Evolutionary conservation across 2,329 filamentous ascomycete species (phyloP).

Genomic region (Colletotrichum euphorbiae): DNA sequence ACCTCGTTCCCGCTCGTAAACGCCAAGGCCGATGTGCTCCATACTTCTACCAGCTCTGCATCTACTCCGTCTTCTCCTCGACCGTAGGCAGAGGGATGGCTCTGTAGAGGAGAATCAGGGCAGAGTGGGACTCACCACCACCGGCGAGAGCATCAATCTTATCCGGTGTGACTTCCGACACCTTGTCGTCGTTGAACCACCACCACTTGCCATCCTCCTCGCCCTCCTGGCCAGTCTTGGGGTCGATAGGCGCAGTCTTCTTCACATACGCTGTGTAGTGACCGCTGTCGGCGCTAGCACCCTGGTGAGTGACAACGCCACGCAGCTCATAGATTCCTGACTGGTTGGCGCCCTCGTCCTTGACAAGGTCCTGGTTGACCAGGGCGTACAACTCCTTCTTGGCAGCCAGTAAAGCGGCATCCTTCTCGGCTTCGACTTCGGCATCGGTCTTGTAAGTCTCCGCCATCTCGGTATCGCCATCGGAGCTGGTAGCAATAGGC

Average conservation of each 20-base stretch:
- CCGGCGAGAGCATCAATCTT: slow-evolving; percentile 92
- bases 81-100: slow-evolving; percentile 76
- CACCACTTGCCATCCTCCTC: slow-evolving; percentile 97
- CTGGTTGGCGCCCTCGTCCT: slow-evolving; percentile 88
- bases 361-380: slow-evolving; percentile 78
- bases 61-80: slow-evolving; percentile 55
- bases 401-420: slow-evolving; percentile 77
- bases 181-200: slow-evolving; percentile 99
- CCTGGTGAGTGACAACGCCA: slow-evolving; percentile 95
- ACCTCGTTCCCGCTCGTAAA: slow-evolving; percentile 36
- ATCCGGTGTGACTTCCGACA: slow-evolving; percentile 89
- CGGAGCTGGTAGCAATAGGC: slow-evolving; percentile 54
- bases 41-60: slow-evolving; percentile 17
- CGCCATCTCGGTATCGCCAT: slow-evolving; percentile 78
- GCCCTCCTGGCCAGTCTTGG: slow-evolving; percentile 79
- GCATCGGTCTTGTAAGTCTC: slow-evolving; percentile 92
- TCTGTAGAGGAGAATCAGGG: slow-evolving; percentile 82
- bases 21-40: slow-evolving; percentile 33
- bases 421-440: slow-evolving; percentile 88
- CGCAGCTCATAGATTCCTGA: slow-evolving; percentile 95
- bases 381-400: slow-evolving; percentile 90
- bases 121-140: slow-evolving; percentile 88
- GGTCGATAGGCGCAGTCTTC: slow-evolving; percentile 80
- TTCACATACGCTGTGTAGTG: slow-evolving; percentile 99
- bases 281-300: slow-evolving; percentile 94